These are phyloP conservation scores for Inga leiocalycina DNA, from an alignment of 306 rosid genomes.

Conservation along the genomic window DNA sequence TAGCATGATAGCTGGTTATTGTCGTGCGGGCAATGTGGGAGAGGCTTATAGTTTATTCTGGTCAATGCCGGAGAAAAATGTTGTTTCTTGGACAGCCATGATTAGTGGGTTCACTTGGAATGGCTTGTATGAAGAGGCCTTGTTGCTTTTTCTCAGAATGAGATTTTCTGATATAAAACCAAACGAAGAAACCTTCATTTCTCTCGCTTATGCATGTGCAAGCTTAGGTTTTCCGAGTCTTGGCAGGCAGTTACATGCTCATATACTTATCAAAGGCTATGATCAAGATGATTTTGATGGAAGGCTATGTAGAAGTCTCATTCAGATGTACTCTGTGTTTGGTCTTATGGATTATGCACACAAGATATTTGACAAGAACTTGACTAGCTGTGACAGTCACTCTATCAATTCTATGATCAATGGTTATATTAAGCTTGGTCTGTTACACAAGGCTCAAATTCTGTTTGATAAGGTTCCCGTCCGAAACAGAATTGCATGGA, in stretches of 20 bases:
- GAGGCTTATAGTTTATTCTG: constrained; percentile 55
- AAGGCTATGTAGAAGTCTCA: constrained; percentile 62
- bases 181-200: constrained; percentile 66
- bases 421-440: constrained; percentile 60
- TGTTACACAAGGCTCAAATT: constrained; percentile 60
- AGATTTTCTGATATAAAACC: constrained; percentile 40
- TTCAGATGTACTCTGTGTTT: constrained; percentile 69
- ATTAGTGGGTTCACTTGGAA: constrained; percentile 74
- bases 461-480: constrained; percentile 52
- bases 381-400: constrained; percentile 36
- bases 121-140: constrained; percentile 55
- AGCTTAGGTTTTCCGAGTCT: constrained; percentile 54
- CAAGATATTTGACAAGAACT: constrained; percentile 40
- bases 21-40: constrained; percentile 59
- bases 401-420: constrained; percentile 59
- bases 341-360: constrained; percentile 58
- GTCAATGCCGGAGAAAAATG: constrained; percentile 66
- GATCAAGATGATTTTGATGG: constrained; percentile 60
- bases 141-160: constrained; percentile 58
- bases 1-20: constrained; percentile 71
- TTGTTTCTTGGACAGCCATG: constrained; percentile 87
- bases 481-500: constrained; percentile 56
- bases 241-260: constrained; percentile 76
- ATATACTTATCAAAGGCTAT: constrained; percentile 48
- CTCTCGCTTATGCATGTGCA: constrained; percentile 76